A percentile compares a stretch with the other conserved stretches of the same genome.
phyloP scores from a whole-genome alignment of 805 yeast species.

The Naumovozyma baii region DNA sequence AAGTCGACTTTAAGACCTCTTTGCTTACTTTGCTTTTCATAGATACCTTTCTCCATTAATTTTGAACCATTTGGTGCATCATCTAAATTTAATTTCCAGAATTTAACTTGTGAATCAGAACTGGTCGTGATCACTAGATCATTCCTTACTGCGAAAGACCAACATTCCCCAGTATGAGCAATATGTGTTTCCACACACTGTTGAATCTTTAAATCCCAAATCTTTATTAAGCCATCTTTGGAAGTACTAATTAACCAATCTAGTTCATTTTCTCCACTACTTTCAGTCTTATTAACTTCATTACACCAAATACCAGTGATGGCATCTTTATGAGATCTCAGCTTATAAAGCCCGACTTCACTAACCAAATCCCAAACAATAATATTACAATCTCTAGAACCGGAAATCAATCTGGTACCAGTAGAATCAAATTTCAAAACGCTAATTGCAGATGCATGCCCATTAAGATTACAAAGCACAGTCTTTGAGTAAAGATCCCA shows the following conservation, averaged over 20 bases:
- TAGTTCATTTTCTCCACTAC: slow-evolving; percentile 36
- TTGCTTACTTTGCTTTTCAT: slow-evolving; percentile 68
- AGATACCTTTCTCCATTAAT: slow-evolving; percentile 50
- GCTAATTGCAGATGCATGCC: slow-evolving; percentile 82
- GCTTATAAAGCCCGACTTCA: slow-evolving; percentile 78
- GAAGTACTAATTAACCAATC: slow-evolving; percentile 70
- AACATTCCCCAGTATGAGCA: slow-evolving; percentile 89
- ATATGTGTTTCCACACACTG: slow-evolving; percentile 92
- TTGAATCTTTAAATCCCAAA: slow-evolving; percentile 87
- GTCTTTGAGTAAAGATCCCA: slow-evolving; percentile 84
- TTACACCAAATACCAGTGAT: slow-evolving; percentile 62
- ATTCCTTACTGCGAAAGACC: slow-evolving; percentile 56
- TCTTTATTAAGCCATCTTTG: slow-evolving; percentile 82
- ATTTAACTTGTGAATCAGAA: slow-evolving; percentile 67
- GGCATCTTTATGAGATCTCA: slow-evolving; percentile 82
- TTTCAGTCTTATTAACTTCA: neutral
- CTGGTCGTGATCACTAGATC: slow-evolving; percentile 60
- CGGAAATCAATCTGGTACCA: slow-evolving; percentile 81
- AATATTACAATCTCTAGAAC: slow-evolving; percentile 74
- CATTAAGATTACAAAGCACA: slow-evolving; percentile 72
- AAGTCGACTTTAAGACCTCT: slow-evolving; percentile 57
- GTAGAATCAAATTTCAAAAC: slow-evolving; percentile 58
- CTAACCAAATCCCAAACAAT: slow-evolving; percentile 93
- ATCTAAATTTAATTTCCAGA: slow-evolving; percentile 64
- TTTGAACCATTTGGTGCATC: slow-evolving; percentile 38